A percentile compares a stretch with the other conserved stretches of the same genome.
Conservation (phyloP, 371 early-diverging fungal species). For the Mortierella polycephala region DNA sequence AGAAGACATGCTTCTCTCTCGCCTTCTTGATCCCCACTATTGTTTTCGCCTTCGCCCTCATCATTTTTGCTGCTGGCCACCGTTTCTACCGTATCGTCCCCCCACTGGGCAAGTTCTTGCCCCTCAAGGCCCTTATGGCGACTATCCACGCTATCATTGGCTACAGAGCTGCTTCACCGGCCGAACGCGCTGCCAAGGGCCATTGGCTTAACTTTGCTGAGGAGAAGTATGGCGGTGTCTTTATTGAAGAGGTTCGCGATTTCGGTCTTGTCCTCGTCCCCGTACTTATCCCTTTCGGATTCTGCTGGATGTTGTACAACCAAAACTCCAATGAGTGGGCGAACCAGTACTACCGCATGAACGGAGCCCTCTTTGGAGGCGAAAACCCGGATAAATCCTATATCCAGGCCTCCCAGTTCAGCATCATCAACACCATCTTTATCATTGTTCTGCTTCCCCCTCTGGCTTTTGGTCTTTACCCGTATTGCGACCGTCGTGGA, state of each 20-base stretch:
- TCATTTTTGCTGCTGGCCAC: constrained; percentile 60
- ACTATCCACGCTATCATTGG: constrained; percentile 23
- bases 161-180: constrained; percentile 19
- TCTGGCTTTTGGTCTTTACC: constrained; percentile 63
- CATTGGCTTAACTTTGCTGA: constrained; percentile 55
- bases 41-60: constrained; percentile 56
- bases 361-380: constrained; percentile 44
- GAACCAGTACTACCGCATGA: constrained; percentile 61
- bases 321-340: constrained; percentile 66
- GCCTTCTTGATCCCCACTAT: constrained; percentile 41
- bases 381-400: constrained; percentile 13
- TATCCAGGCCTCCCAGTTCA: constrained; percentile 29
- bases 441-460: constrained; percentile 70
- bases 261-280: constrained; percentile 57
- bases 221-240: constrained; percentile 51
- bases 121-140: constrained; percentile 54
- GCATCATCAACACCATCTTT: constrained; percentile 57
- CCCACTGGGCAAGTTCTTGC: constrained; percentile 63
- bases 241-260: constrained; percentile 60
- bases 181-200: constrained; percentile 43
- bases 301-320: constrained; percentile 72
- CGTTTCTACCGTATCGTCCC: constrained; percentile 67
- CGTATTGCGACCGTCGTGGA: constrained; percentile 53
- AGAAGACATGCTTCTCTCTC: constrained; percentile 15
- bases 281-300: constrained; percentile 57